phyloP scores from a whole-genome alignment of 2,329 filamentous ascomycete genomes.

The Paecilomyces formosus region DNA sequence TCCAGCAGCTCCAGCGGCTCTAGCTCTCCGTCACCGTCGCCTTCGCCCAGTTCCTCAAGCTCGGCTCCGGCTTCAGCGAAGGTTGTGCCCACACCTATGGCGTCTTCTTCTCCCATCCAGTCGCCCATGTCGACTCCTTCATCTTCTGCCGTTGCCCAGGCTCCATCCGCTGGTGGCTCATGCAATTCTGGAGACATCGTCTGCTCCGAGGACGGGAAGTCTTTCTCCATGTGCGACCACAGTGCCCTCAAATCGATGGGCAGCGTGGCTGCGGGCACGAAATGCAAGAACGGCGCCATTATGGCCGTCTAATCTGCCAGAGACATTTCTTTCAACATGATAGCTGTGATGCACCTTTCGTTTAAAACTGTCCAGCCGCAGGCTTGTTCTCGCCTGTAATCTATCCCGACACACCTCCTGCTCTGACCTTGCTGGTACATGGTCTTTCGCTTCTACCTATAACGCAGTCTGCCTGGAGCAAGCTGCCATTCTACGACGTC shows the following conservation, averaged over 20 bases:
- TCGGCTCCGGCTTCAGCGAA: not conserved
- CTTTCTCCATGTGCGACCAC: slow-evolving; percentile 28
- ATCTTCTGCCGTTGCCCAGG: slow-evolving; percentile 4
- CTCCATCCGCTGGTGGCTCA: slow-evolving; percentile 1
- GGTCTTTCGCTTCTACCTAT: not conserved
- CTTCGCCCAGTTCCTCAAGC: not conserved
- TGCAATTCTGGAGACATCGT: slow-evolving; percentile 23
- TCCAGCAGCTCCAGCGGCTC: slow-evolving; percentile 10
- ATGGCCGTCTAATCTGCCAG: not conserved
- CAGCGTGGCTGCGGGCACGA: slow-evolving; percentile 28
- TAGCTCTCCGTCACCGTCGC: not conserved
- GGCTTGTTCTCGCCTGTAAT: not conserved
- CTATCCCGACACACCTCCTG: not conserved
- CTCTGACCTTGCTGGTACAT: not conserved
- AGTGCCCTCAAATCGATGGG: slow-evolving; percentile 29
- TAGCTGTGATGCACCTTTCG: not conserved
- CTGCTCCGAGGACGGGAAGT: slow-evolving; percentile 22
- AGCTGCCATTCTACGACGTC: not conserved
- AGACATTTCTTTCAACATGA: not conserved
- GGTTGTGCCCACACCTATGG: not conserved
- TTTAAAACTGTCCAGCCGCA: not conserved
- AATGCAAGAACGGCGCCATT: slow-evolving; percentile 21
- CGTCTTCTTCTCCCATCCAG: not conserved
- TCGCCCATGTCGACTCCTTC: slow-evolving; percentile 1
- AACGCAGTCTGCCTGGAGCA: not conserved